phyloP scores from a whole-genome alignment of 1,284 basidiomycete genomes.

The Apiotrichum sp. region DNA sequence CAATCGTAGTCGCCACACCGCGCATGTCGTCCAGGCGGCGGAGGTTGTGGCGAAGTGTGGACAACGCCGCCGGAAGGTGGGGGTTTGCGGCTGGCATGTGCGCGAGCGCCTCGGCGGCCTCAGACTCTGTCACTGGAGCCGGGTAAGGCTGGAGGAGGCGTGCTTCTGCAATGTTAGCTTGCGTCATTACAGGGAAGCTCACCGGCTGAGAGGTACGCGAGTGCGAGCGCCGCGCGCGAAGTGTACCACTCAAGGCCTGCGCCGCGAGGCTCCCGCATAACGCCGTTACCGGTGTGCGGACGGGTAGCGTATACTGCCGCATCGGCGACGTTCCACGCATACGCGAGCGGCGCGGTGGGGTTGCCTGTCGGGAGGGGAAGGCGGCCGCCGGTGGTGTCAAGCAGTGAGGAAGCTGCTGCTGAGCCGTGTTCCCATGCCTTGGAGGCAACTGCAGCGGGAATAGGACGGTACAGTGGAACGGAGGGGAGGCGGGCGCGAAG shows the following conservation, averaged over 20 bases:
- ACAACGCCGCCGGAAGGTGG: constrained; percentile 25
- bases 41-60: constrained; percentile 24
- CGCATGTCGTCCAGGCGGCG: constrained; percentile 17
- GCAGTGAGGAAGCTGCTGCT: background rate
- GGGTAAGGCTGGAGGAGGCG: constrained; percentile 34
- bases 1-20: constrained; percentile 13
- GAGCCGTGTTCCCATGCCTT: constrained; percentile 1
- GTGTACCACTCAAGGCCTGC: constrained; percentile 42
- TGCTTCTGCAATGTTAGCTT: constrained; percentile 22
- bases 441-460: background rate
- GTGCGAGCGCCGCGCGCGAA: constrained; percentile 24
- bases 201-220: constrained; percentile 35
- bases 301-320: constrained; percentile 22
- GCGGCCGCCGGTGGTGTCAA: constrained; percentile 14
- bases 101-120: background rate
- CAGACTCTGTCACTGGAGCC: background rate
- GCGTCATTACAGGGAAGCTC: background rate
- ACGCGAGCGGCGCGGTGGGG: constrained; percentile 30
- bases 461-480: constrained; percentile 7
- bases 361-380: constrained; percentile 28
- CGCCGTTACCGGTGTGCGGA: constrained; percentile 16
- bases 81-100: constrained; percentile 17
- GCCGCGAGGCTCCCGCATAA: constrained; percentile 37
- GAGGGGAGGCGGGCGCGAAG: constrained; percentile 1
- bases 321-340: constrained; percentile 40